These are phyloP conservation scores for Sarocladium brachiariae DNA, from an alignment of 2,329 filamentous ascomycete genomes.

Conservation along the genomic window DNA sequence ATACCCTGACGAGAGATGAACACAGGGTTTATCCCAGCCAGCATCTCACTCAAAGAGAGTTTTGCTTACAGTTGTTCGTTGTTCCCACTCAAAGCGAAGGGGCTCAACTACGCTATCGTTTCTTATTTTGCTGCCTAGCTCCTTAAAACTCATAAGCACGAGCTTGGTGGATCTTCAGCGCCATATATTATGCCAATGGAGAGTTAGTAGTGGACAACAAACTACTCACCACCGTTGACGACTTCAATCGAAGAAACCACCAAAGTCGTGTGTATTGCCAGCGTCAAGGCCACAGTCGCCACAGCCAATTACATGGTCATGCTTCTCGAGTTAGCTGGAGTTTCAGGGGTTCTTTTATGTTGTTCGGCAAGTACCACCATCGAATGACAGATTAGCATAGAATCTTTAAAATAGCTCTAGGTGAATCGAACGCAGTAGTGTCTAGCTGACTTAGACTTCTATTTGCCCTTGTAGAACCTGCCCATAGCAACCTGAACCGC, in stretches of 20 bases:
- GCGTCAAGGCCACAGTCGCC: not conserved
- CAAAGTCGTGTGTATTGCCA: not conserved
- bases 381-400: not conserved
- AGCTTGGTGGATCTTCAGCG: conserved; percentile 1
- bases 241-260: not conserved
- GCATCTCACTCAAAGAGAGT: not conserved
- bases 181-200: too few species aligned
- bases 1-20: not conserved
- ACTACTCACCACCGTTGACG: too few species aligned
- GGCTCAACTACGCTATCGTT: not conserved
- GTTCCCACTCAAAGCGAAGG: not conserved
- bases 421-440: too few species aligned
- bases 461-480: not conserved
- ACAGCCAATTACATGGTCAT: not conserved
- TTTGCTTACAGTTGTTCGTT: not conserved
- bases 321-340: not conserved
- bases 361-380: not conserved
- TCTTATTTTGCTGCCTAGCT: conserved; percentile 2
- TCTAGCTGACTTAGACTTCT: not conserved
- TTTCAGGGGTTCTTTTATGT: not conserved
- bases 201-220: too few species aligned
- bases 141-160: not conserved
- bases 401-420: too few species aligned
- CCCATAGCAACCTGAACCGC: not conserved
- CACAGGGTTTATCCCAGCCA: not conserved